Conservation (phyloP, 768 basidiomycete genomes). For the Lactarius hengduanensis region DNA sequence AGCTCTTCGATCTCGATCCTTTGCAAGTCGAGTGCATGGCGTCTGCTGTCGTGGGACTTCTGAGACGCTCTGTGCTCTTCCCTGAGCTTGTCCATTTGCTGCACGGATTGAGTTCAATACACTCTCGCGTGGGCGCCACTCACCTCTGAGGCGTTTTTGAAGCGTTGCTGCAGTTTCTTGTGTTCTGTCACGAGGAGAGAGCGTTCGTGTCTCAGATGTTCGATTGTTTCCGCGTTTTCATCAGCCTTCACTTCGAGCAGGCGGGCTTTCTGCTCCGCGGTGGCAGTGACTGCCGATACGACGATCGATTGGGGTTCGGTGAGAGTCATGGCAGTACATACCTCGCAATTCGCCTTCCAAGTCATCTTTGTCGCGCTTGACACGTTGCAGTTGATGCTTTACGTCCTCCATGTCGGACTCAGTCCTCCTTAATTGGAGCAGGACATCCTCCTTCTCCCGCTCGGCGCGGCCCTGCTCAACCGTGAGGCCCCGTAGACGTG, state of each 20-base stretch:
- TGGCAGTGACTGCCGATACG: slow-evolving; percentile 50
- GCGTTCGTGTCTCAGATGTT: slow-evolving; percentile 76
- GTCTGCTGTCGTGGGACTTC: slow-evolving; percentile 65
- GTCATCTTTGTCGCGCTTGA: slow-evolving; percentile 71
- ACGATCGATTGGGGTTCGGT: background rate
- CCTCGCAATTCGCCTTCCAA: slow-evolving; percentile 74
- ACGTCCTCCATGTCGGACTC: slow-evolving; percentile 81
- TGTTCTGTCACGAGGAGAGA: slow-evolving; percentile 66
- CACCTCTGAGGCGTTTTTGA: slow-evolving; percentile 67
- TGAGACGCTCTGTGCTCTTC: slow-evolving; percentile 60
- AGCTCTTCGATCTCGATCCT: slow-evolving; percentile 74
- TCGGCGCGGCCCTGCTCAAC: slow-evolving; percentile 62
- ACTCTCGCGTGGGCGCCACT: slow-evolving; percentile 26
- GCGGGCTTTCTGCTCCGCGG: slow-evolving; percentile 71
- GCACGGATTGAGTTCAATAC: slow-evolving; percentile 1
- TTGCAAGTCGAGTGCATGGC: slow-evolving; percentile 71
- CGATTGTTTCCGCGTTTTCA: slow-evolving; percentile 69
- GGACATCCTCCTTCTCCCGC: slow-evolving; percentile 63
- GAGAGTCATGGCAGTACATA: slow-evolving; percentile 35
- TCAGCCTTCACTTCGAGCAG: slow-evolving; percentile 63
- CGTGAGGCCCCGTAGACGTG: slow-evolving; percentile 58
- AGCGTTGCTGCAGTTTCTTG: slow-evolving; percentile 67
- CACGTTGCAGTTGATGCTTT: slow-evolving; percentile 59
- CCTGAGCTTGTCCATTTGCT: slow-evolving; percentile 63
- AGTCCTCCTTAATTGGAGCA: slow-evolving; percentile 63